A percentile compares a stretch with the other conserved stretches of the same genome.
Evolutionary conservation across 2,329 filamentous ascomycete species (phyloP).

Genomic region (Fusarium lyarnte): DNA sequence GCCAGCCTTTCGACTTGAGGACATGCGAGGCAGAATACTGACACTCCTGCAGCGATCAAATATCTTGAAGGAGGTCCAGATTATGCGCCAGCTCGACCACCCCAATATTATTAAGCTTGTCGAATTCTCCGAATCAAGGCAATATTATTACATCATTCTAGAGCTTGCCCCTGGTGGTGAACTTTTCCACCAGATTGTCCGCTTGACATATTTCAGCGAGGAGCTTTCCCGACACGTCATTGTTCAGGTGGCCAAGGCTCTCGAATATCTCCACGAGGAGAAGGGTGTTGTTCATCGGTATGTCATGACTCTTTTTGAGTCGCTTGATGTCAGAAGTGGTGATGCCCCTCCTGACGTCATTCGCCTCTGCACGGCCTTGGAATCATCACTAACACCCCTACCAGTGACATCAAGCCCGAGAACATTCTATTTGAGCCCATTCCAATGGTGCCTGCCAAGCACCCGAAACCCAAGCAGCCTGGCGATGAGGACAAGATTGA

Average conservation of each 20-base stretch:
- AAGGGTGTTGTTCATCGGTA: slow-evolving; percentile 97
- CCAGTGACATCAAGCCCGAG: slow-evolving; percentile 96
- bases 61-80: slow-evolving; percentile 97
- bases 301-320: slow-evolving; percentile 46
- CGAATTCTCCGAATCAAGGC: slow-evolving; percentile 90
- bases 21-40: slow-evolving; percentile 38
- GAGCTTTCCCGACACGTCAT: slow-evolving; percentile 95
- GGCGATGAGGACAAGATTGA: slow-evolving; percentile 98
- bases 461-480: slow-evolving; percentile 81
- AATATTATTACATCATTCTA: slow-evolving; percentile 98
- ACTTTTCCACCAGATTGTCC: slow-evolving; percentile 97
- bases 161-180: slow-evolving; percentile 96
- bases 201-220: slow-evolving; percentile 98
- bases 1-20: slow-evolving; percentile 28
- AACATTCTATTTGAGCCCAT: slow-evolving; percentile 94
- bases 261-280: slow-evolving; percentile 94
- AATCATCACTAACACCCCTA: slow-evolving; percentile 32
- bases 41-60: slow-evolving; percentile 80
- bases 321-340: slow-evolving; percentile 7
- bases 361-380: slow-evolving; percentile 30
- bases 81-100: slow-evolving; percentile 97
- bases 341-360: slow-evolving; percentile 46
- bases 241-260: slow-evolving; percentile 89
- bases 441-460: slow-evolving; percentile 80
- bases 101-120: slow-evolving; percentile 95